phyloP scores from a whole-genome alignment of 2,329 filamentous ascomycete species.

The Cordyceps pruinosa region DNA sequence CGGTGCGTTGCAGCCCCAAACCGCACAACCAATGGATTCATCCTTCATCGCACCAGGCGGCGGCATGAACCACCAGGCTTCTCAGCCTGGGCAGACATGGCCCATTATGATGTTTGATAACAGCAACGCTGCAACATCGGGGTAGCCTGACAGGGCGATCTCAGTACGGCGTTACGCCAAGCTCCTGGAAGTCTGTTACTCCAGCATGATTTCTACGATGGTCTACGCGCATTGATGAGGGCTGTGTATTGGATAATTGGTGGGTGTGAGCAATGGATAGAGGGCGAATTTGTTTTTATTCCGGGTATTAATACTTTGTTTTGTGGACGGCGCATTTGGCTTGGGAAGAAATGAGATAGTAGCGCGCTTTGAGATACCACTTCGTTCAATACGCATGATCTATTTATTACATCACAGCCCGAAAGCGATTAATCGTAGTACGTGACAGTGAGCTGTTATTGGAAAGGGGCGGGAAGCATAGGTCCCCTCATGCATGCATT shows the following conservation, averaged over 20 bases:
- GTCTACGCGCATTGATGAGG: too few relatives aligned
- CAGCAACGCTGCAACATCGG: constrained; percentile 1
- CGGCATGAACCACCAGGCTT: not conserved
- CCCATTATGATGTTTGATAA: constrained; percentile 11
- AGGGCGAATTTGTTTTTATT: not conserved
- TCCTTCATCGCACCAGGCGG: constrained; percentile 4
- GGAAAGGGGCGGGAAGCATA: too few relatives aligned
- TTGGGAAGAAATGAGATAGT: not conserved
- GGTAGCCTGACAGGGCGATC: not conserved
- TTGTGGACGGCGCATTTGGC: not conserved
- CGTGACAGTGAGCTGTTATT: not conserved
- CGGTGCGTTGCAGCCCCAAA: constrained; percentile 15
- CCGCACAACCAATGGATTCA: not conserved
- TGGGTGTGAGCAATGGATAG: not conserved
- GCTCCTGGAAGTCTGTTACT: too few relatives aligned
- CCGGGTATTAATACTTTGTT: not conserved
- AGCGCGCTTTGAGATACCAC: not conserved
- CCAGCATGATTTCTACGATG: too few relatives aligned
- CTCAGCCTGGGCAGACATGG: constrained; percentile 5
- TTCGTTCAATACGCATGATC: not conserved
- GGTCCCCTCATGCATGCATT: not conserved
- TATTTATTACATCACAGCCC: not conserved
- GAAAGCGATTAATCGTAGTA: not conserved
- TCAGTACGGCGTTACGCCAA: not conserved
- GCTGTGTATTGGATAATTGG: not conserved